Percentiles rank a stretch among this genome's conserved stretches.
phyloP scores from a whole-genome alignment of 768 basidiomycete genomes.

The Hygrophorus pudorinus region DNA sequence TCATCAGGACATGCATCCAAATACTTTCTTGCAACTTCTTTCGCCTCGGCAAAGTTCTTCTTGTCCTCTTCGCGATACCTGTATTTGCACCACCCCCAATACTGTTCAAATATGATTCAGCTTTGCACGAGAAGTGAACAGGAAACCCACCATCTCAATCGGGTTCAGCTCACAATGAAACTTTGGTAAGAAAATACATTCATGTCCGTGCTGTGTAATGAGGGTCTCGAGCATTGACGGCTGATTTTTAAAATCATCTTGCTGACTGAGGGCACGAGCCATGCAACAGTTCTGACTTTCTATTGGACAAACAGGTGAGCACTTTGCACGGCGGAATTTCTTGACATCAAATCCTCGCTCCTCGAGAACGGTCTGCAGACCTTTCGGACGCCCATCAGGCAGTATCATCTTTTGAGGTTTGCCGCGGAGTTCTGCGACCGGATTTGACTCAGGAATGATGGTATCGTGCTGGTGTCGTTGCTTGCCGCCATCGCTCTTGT shows the following conservation, averaged over 20 bases:
- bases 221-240: too few species aligned
- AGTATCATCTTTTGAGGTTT: conserved; percentile 26
- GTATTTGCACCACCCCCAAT: conserved; percentile 25
- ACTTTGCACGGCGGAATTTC: conserved; percentile 18
- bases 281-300: conserved; percentile 21
- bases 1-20: too few species aligned
- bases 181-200: conserved; percentile 22
- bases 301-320: conserved; percentile 12
- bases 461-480: conserved; percentile 25
- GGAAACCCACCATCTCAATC: conserved; percentile 25
- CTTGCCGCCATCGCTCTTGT: conserved; percentile 29
- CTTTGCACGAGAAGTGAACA: too few species aligned
- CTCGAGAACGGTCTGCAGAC: conserved; percentile 15
- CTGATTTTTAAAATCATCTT: conserved; percentile 23
- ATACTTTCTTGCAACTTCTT: too few species aligned
- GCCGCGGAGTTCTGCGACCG: conserved; percentile 16
- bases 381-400: conserved; percentile 11
- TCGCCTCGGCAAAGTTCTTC: too few species aligned
- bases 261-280: conserved; percentile 18
- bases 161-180: conserved; percentile 30
- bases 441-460: conserved; percentile 28
- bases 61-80: conserved; percentile 21
- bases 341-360: conserved; percentile 30
- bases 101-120: conserved; percentile 1
- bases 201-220: conserved; percentile 21